These are phyloP conservation scores for Pilatotrama ljubarskyi DNA, from an alignment of 768 basidiomycete genomes.

Conservation along the genomic window DNA sequence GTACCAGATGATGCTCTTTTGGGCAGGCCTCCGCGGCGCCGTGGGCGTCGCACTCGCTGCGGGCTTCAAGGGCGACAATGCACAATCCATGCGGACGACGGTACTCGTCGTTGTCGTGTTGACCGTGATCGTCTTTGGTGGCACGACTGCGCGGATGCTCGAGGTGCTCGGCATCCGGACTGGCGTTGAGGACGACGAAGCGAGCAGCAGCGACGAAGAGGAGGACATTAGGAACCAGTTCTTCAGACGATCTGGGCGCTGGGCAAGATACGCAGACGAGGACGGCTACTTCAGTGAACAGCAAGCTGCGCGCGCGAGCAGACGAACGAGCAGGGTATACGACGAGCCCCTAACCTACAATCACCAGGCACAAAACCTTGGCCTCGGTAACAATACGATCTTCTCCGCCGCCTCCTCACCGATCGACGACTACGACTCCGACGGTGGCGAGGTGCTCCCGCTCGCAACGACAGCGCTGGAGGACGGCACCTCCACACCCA, in stretches of 20 bases:
- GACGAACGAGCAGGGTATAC: conserved; percentile 59
- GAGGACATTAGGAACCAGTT: conserved; percentile 39
- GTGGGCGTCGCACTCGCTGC: conserved; percentile 97
- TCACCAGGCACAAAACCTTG: conserved; percentile 47
- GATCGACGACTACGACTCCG: conserved; percentile 70
- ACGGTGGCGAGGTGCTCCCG: conserved; percentile 73
- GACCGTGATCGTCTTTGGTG: conserved; percentile 93
- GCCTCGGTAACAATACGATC: conserved; percentile 33
- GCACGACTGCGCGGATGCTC: conserved; percentile 96
- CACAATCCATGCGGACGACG: conserved; percentile 87
- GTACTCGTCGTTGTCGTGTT: conserved; percentile 95
- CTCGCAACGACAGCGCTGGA: conserved; percentile 54
- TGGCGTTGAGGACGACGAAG: conserved; percentile 92
- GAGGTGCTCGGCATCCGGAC: conserved; percentile 95
- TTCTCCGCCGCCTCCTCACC: conserved; percentile 70
- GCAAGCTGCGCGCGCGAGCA: conserved; percentile 13
- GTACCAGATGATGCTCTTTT: conserved; percentile 99
- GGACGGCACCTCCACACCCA: background rate
- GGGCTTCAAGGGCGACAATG: conserved; percentile 93
- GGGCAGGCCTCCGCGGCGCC: conserved; percentile 95
- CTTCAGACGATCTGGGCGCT: conserved; percentile 34
- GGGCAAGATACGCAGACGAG: conserved; percentile 40
- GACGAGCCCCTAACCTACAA: conserved; percentile 50
- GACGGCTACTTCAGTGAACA: conserved; percentile 24
- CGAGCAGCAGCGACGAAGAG: conserved; percentile 51